Base-by-base conservation (phyloP, 1,284 basidiomycete species). In the Cerioporus squamosus region DNA sequence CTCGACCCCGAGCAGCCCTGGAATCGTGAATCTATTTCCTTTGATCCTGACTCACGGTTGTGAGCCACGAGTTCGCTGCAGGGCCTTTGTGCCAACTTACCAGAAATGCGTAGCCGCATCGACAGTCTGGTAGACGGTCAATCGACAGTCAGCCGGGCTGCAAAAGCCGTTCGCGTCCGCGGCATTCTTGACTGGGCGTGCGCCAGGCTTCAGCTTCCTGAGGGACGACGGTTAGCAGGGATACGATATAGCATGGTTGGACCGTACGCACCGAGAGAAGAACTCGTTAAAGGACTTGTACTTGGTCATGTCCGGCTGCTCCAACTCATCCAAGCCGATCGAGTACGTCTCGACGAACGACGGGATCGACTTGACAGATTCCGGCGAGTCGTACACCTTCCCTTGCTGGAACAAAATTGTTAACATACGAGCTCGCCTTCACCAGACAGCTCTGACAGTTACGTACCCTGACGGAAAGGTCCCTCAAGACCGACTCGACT, bases 281-380 rank as follows among this genome's bases (percentile, higher is more conserved):
- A 95, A 95, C 23, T 91, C 81, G 73, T 95, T 95, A 79, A 95
- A 94, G 14, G 77, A 87, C 67, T 78, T 75, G 70, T 92, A 92
- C 60, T 82, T 78, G 0, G 67, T 70, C 46, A 88, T 71, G 66
- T 92, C 86, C 3, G 88, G 82, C 26, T 90, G 76, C 5, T 87
- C 75, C 12, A 94, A 80, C 67, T 94, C 90, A 52, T 82, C 77
- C 3, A 81, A 69, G 10, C 84, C 71, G 44, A 94, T 80, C 0
- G 79, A 69, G 74, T 94, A 94, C 1, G 90, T 88, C n/a, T 80
- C 63, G 64, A 94, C 81, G 68, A 95, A 95, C 2, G 82, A 81
- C 0, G 84, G 78, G 61, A 93, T 93, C 60, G 86, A 86, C 62
- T 79, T 74, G 22, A 77, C 76, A n/a, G 83, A 85, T 53, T 81